Evolutionary conservation across 371 early-diverging fungal species (phyloP), one percentile per base, ranked within the genome.

Genomic region (Lichtheimia corymbifera): DNA sequence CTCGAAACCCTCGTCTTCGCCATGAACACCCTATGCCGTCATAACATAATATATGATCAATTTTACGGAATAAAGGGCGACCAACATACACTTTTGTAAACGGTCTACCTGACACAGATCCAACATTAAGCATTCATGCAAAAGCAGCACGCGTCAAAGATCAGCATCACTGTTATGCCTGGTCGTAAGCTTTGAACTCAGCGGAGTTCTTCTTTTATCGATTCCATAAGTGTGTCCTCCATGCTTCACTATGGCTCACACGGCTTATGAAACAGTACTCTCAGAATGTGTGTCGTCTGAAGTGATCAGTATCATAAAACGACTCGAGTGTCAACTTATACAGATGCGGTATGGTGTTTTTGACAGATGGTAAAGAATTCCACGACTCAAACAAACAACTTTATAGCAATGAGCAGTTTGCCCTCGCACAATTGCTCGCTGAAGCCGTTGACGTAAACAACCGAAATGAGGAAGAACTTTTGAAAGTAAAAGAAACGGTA

Each of bases 401-500:
- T 14, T 35, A 45, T 30, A 58, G 59, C 9, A 47, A 58, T 42
- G 59, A 58, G 50, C 59, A 58, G 49, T 13, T 22, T 20, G 50
- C 40, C 18, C 41, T 58, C 3, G 45, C 30, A 0, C 18, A 58
- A 50, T 42, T 50, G 9, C 22, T 58, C 41, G 18, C 25, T 7
- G 57, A 56, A 44, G 45, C 57, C n/a, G 43, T 25, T 22, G 5
- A 25, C 45, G n/a, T 22, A 3, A 56, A 44, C 24, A 44, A 2
- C n/a, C n/a, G 24, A 15, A 44, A 56, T 28, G 45, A 44, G 17
- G 57, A 18, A 25, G 15, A 27, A 45, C 57, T 56, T 17, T 18
- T n/a, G 17, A 42, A 45, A 44, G 43, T 56, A 6, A 56, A 56
- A 45, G 57, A 56, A 25, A 56, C 57, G 4, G 57, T 56, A 56